Conservation (phyloP, 2,329 filamentous ascomycete species). For the Colletotrichum sp. region DNA sequence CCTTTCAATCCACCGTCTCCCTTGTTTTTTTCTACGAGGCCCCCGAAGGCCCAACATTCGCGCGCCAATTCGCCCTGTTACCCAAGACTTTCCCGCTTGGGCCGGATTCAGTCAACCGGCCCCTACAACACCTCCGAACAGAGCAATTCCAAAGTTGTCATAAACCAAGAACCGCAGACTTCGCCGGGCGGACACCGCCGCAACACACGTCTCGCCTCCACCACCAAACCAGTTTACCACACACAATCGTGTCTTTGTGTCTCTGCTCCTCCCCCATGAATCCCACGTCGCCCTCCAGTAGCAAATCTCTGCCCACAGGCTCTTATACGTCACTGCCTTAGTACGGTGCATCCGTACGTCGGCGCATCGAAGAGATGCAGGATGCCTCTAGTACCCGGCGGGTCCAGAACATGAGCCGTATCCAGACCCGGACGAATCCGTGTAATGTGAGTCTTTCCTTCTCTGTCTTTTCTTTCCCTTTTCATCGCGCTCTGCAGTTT, state of each 20-base stretch:
- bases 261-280: slow-evolving; percentile 2
- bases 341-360: neutral
- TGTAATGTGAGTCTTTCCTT: slow-evolving; percentile 15
- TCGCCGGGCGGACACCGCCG: neutral
- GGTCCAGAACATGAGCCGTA: slow-evolving; percentile 10
- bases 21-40: neutral
- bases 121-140: neutral
- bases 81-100: neutral
- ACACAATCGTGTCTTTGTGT: neutral
- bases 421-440: slow-evolving; percentile 10
- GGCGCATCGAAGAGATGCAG: neutral
- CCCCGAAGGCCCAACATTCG: neutral
- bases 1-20: neutral
- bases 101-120: neutral
- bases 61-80: neutral
- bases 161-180: neutral
- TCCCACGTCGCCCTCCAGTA: neutral
- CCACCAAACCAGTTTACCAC: neutral
- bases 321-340: neutral
- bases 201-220: neutral
- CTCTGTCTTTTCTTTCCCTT: neutral
- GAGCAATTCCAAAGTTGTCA: neutral
- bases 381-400: neutral
- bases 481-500: neutral
- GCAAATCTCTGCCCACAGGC: neutral